Conservation (phyloP, 139 green algal species). For the Chlorella vulgaris region DNA sequence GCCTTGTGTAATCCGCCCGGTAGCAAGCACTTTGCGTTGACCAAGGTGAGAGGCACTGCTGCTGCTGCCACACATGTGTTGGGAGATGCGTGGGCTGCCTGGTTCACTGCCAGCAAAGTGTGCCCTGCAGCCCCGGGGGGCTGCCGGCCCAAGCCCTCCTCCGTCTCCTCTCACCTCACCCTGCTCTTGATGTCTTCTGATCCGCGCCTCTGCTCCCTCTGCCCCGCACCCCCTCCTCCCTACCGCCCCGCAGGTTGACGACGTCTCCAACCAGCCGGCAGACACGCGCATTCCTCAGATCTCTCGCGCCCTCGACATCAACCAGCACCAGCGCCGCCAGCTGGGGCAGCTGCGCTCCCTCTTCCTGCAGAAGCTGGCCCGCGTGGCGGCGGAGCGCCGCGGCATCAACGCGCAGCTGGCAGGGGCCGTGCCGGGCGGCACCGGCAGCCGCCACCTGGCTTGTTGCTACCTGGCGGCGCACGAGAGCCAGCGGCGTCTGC, state of each 20-base stretch:
- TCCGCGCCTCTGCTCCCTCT: not conserved
- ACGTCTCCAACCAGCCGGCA: slow-evolving; percentile 22
- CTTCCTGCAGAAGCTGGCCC: slow-evolving; percentile 41
- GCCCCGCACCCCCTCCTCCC: not conserved
- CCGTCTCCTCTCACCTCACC: not conserved
- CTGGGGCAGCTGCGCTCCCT: slow-evolving; percentile 45
- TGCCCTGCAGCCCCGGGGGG: too few species aligned
- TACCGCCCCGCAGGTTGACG: slow-evolving; percentile 1
- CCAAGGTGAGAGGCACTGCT: not conserved
- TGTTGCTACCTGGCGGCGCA: slow-evolving; percentile 29
- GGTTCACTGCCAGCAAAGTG: not conserved
- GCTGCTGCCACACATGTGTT: not conserved
- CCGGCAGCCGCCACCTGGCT: slow-evolving; percentile 10
- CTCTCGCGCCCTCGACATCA: slow-evolving; percentile 35
- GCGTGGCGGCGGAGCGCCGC: slow-evolving; percentile 32
- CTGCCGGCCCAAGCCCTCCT: too few species aligned
- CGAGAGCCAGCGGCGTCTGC: slow-evolving; percentile 43
- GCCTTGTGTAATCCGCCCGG: slow-evolving; percentile 29
- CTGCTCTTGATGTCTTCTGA: too few species aligned
- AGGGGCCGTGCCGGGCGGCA: slow-evolving; percentile 20
- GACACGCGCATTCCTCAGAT: slow-evolving; percentile 29
- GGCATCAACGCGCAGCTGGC: slow-evolving; percentile 23
- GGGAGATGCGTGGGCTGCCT: not conserved
- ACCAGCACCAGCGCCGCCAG: slow-evolving; percentile 37
- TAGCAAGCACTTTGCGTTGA: slow-evolving; percentile 32